These are phyloP conservation scores for Endocalyx cinctus DNA, from an alignment of 2,329 filamentous ascomycete species.

Conservation along the genomic window DNA sequence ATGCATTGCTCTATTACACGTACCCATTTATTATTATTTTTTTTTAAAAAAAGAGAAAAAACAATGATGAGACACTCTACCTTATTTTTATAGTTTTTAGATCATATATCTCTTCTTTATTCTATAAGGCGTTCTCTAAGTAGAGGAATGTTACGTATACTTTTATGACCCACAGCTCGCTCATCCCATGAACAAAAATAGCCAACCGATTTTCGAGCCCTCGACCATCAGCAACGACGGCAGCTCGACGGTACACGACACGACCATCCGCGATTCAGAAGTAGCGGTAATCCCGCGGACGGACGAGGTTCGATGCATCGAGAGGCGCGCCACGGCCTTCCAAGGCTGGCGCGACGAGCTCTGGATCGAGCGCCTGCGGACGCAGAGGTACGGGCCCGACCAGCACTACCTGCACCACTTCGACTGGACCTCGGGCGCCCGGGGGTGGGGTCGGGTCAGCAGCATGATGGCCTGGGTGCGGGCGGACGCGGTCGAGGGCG, in stretches of 20 bases:
- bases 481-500: slow-evolving; percentile 35
- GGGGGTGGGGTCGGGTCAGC: slow-evolving; percentile 43
- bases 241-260: slow-evolving; percentile 34
- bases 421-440: slow-evolving; percentile 50
- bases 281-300: slow-evolving; percentile 48
- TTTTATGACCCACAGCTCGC: no score
- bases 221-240: slow-evolving; percentile 48
- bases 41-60: no score
- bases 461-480: slow-evolving; percentile 52
- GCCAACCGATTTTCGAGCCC: slow-evolving; percentile 43
- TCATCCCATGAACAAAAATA: slow-evolving; percentile 18
- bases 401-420: slow-evolving; percentile 52
- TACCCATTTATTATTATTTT: background rate
- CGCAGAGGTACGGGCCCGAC: slow-evolving; percentile 42
- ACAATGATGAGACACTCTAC: no score
- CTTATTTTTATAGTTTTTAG: no score
- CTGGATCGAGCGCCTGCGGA: slow-evolving; percentile 48
- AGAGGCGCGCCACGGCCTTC: slow-evolving; percentile 40
- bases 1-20: background rate
- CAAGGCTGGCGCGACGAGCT: slow-evolving; percentile 51
- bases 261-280: slow-evolving; percentile 44
- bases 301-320: slow-evolving; percentile 32
- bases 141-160: no score
- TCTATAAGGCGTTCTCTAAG: no score
- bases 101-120: no score